Base-by-base conservation (phyloP, 2,329 filamentous ascomycete genomes). In the Didymella exigua region DNA sequence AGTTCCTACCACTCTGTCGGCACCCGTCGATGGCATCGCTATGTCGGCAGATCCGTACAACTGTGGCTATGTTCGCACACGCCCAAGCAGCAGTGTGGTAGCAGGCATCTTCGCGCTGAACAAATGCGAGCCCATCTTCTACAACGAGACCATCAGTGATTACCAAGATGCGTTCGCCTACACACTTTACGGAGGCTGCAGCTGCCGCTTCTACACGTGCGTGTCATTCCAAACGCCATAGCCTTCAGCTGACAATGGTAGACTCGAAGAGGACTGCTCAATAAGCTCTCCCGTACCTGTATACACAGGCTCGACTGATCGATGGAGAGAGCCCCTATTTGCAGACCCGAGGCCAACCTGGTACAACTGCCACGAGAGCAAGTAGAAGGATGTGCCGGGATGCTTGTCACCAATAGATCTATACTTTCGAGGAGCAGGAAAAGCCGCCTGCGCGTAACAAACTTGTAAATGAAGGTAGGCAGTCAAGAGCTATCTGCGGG, bases 341-440 rank as follows among this genome's bases (percentile, higher is more conserved):
- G 45, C 40, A 11, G 42, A 57, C 2, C 58, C 60, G 3, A 58
- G 26, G 33, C 60, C 60, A 10, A 56, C 54, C 31, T 61, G 58
- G 60, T 63, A 63, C 38, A 56, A 36, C 30, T 63, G 60, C 16
- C 10, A 21, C 6, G 33, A 19, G 10, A 36, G 33, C 33, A 36
- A 21, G 18, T 36, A 13, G 14, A 5, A 10, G 21, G 18, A 8
- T 4, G 33, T 6, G n/a, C 6, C 2, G 3, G 3, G 16, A 36
- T 19, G 4, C 2, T 34, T 9, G 16, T 34, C 11, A 19, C 33
- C n/a, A n/a, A n/a, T n/a, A n/a, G n/a, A n/a, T n/a, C n/a, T n/a
- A n/a, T n/a, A n/a, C n/a, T n/a, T n/a, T n/a, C n/a, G n/a, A n/a
- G n/a, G n/a, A n/a, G n/a, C n/a, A n/a, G n/a, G n/a, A n/a, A n/a